A percentile compares a stretch with the other conserved stretches of the same genome.
These are phyloP conservation scores for Lipomyces sp. DNA, from an alignment of 805 yeast genomes.

Conservation along the genomic window DNA sequence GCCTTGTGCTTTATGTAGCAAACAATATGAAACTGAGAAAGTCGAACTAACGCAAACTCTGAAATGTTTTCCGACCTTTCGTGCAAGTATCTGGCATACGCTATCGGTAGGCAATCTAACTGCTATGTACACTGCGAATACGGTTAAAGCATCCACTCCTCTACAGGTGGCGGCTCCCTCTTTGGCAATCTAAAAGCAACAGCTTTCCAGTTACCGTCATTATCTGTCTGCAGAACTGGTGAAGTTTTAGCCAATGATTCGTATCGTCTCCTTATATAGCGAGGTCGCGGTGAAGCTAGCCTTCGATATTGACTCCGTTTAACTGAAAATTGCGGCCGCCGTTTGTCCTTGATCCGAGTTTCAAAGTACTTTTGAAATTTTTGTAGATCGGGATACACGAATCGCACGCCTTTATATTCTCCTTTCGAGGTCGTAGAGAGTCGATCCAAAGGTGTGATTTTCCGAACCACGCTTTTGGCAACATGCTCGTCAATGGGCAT, in stretches of 20 bases:
- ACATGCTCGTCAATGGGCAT: not conserved
- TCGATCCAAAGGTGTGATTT: not conserved
- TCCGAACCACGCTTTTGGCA: not conserved
- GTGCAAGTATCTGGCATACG: not conserved
- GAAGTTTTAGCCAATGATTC: not conserved
- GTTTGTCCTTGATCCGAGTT: not conserved
- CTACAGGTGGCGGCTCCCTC: not conserved
- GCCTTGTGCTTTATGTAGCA: no score
- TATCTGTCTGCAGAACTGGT: not conserved
- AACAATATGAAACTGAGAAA: no score
- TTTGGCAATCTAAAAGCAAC: not conserved
- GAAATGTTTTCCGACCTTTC: not conserved
- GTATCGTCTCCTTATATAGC: slow-evolving; percentile 14
- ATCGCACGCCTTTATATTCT: not conserved
- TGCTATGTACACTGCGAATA: not conserved
- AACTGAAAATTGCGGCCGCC: not conserved
- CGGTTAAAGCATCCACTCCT: slow-evolving; percentile 22
- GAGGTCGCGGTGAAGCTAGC: not conserved
- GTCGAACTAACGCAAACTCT: no score
- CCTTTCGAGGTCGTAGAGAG: not conserved
- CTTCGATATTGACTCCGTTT: not conserved
- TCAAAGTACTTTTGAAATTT: not conserved
- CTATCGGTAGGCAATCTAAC: not conserved
- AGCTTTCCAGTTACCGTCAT: slow-evolving; percentile 12
- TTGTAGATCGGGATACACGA: not conserved